phyloP scores from a whole-genome alignment of 2,329 filamentous ascomycete genomes.

The Botrytis elliptica region DNA sequence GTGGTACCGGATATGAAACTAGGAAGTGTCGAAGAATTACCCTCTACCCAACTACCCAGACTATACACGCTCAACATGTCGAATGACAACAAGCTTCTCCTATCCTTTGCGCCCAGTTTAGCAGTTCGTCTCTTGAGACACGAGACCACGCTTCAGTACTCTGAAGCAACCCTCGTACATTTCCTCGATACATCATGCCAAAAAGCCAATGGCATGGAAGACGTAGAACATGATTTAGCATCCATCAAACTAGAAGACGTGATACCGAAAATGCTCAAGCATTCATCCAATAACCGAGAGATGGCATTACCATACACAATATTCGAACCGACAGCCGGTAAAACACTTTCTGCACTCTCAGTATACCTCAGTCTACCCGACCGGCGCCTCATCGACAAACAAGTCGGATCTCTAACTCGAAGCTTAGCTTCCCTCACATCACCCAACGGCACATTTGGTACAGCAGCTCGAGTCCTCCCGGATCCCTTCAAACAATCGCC shows the following conservation, averaged over 20 bases:
- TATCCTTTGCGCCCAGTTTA: constrained; percentile 36
- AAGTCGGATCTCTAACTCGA: constrained; percentile 35
- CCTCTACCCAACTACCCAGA: constrained; percentile 37
- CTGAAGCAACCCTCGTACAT: constrained; percentile 36
- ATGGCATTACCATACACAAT: constrained; percentile 39
- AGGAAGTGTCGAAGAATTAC: constrained; percentile 35
- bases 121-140: constrained; percentile 36
- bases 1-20: constrained; percentile 34
- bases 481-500: constrained; percentile 24
- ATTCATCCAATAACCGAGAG: constrained; percentile 36
- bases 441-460: constrained; percentile 35
- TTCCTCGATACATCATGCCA: constrained; percentile 31
- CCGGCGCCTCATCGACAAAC: constrained; percentile 32
- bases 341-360: constrained; percentile 32
- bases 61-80: constrained; percentile 38
- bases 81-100: constrained; percentile 33
- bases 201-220: neutral
- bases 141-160: constrained; percentile 35
- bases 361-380: constrained; percentile 34
- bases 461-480: constrained; percentile 32
- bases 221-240: constrained; percentile 10
- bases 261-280: constrained; percentile 38
- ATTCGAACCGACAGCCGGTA: constrained; percentile 31
- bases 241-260: constrained; percentile 23
- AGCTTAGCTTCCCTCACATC: constrained; percentile 35